Percentiles rank a stretch among this genome's conserved stretches.
These are phyloP conservation scores for Pseudogymnoascus sp. DNA, from an alignment of 2,329 filamentous ascomycete genomes.

Conservation along the genomic window DNA sequence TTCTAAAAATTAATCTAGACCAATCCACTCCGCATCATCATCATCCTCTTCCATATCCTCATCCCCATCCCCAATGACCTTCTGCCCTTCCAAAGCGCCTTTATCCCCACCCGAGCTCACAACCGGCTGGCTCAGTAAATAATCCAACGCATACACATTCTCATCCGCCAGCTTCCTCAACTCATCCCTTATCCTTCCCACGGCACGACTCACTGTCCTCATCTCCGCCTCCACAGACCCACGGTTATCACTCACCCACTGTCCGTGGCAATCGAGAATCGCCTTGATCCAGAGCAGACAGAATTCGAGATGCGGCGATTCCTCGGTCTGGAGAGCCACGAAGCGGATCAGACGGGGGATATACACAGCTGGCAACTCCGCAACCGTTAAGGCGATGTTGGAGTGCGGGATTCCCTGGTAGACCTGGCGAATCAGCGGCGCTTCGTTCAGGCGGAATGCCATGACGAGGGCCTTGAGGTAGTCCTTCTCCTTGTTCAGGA, in stretches of 20 bases:
- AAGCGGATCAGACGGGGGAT: conserved; percentile 79
- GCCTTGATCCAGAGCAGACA: conserved; percentile 89
- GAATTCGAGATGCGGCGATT: conserved; percentile 90
- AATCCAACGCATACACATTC: conserved; percentile 85
- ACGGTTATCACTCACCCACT: conserved; percentile 75
- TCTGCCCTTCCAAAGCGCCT: conserved; percentile 27
- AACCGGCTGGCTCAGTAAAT: conserved; percentile 55
- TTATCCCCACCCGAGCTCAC: conserved; percentile 27
- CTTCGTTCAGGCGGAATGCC: conserved; percentile 92
- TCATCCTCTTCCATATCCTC: conserved; percentile 32
- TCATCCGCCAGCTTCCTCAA: conserved; percentile 77
- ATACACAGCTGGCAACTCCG: conserved; percentile 76
- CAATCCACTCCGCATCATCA: conserved; percentile 48
- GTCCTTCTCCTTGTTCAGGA: conserved; percentile 62
- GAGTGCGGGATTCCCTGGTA: conserved; percentile 75
- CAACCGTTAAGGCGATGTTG: conserved; percentile 72
- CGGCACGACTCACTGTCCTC: conserved; percentile 72
- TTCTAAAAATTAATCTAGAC: conserved; percentile 38
- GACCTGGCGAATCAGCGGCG: conserved; percentile 71
- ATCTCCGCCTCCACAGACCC: conserved; percentile 78
- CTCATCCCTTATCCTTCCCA: conserved; percentile 74
- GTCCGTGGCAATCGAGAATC: conserved; percentile 72
- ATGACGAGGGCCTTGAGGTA: conserved; percentile 92
- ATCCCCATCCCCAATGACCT: conserved; percentile 32
- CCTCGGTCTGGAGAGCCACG: conserved; percentile 79